Base-by-base conservation (phyloP, 2,329 filamentous ascomycete species). In the Keithomyces neogunnii region DNA sequence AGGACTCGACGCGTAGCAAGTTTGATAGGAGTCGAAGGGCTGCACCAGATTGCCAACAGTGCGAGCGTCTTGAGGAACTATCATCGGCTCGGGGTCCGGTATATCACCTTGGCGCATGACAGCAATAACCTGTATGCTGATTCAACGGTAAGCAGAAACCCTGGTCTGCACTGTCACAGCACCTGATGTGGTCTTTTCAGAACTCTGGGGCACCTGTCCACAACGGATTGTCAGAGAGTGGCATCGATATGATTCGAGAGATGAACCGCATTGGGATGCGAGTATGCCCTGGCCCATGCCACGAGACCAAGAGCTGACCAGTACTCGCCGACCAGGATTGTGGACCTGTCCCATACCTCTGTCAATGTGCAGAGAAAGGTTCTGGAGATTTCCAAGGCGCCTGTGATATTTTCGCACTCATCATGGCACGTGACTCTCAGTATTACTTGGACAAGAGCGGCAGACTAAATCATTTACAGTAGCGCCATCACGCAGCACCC, bases 11-110 rank as follows among this genome's bases (percentile, higher is more conserved):
- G 77, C 57, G 73, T 91, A 48, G 85, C 90, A 62, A 88, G 85
- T 1, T 84, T 87, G 1, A 70, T 90, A 5, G 86, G 82, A 3
- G 81, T 91, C 49, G 88, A 93, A 70, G 89, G 89, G 5, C 76
- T 95, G 5, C 89, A 95, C 63, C 89, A 95, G 61, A 91, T 95
- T 58, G 89, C 88, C 51, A 93, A 93, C 69, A 87, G 84, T 1
- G 72, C 84, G 35, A 77, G 84, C 38, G 88, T 81, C 44, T 73
- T 95, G 9, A 81, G 89, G 3, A 74, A 80, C 28, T 92, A 84
- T 68, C 75, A 92, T 65, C 72, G 75, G 2, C 73, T 92, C 5
- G 89, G 89, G 2, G 89, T 90, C 5, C 82, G 88, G 50, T 95
- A 95, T 61, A 82, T 84, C 19, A 95, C 89, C 0, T 71, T 95